A percentile compares a stretch with the other conserved stretches of the same genome.
These are phyloP conservation scores for Handroanthus guayacan DNA, from an alignment of 257 asterid species.

Conservation along the genomic window DNA sequence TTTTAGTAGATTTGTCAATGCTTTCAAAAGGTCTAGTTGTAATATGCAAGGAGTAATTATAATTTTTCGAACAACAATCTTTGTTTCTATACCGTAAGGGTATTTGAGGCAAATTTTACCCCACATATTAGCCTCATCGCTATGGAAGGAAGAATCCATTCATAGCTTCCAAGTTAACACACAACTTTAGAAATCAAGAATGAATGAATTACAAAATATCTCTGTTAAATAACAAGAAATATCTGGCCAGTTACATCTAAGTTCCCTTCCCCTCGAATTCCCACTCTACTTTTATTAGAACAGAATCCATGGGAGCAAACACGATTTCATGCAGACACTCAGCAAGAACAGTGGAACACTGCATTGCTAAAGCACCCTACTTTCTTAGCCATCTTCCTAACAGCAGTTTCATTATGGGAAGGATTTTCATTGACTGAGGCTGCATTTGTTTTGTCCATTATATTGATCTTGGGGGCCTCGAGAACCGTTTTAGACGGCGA, in stretches of 20 bases:
- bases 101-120: no score
- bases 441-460: slow-evolving; percentile 63
- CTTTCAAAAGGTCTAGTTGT: no score
- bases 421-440: slow-evolving; percentile 37
- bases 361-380: slow-evolving; percentile 70
- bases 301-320: slow-evolving; percentile 33
- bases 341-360: slow-evolving; percentile 81
- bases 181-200: slow-evolving; percentile 40
- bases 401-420: slow-evolving; percentile 52
- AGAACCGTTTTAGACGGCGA: slow-evolving; percentile 58
- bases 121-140: background rate
- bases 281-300: slow-evolving; percentile 10
- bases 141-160: background rate
- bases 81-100: no score
- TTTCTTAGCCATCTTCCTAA: slow-evolving; percentile 59
- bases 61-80: no score
- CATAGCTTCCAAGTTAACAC: background rate
- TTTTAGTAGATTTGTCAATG: no score
- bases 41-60: no score
- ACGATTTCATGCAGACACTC: slow-evolving; percentile 1
- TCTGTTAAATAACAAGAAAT: slow-evolving; percentile 22
- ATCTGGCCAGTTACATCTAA: slow-evolving; percentile 6
- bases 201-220: slow-evolving; percentile 41
- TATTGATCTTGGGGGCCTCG: slow-evolving; percentile 54
- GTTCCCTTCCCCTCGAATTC: slow-evolving; percentile 18